Conservation (phyloP, 305 asterid species). For the Striga hermonthica region DNA sequence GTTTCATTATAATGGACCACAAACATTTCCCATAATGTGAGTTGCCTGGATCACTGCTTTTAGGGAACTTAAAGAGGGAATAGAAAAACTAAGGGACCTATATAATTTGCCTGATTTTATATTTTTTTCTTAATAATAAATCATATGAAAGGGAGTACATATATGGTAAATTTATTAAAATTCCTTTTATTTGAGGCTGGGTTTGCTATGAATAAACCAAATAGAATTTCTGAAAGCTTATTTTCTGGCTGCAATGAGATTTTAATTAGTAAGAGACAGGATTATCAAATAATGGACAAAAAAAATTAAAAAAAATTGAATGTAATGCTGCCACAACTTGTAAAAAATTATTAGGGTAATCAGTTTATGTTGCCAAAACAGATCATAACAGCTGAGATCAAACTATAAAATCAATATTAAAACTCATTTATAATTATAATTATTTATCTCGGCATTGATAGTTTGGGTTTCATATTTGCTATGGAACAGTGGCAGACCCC, state of each 20-base stretch:
- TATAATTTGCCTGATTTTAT: conserved; percentile 1
- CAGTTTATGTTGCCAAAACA: not conserved
- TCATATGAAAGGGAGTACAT: conserved; percentile 18
- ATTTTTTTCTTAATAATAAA: not conserved
- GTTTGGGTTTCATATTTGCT: conserved; percentile 28
- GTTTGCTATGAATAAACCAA: not conserved
- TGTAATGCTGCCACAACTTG: conserved; percentile 20
- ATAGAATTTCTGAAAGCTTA: not conserved
- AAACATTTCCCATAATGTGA: not conserved
- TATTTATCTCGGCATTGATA: conserved; percentile 9
- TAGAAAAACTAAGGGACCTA: conserved; percentile 5
- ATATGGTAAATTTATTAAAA: not conserved
- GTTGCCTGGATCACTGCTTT: not conserved
- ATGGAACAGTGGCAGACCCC: conserved; percentile 80
- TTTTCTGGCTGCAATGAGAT: conserved; percentile 12
- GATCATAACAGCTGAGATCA: not conserved
- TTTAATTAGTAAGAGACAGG: conserved; percentile 4
- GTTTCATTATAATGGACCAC: conserved; percentile 17
- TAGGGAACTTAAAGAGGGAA: conserved; percentile 14
- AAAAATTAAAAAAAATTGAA: not conserved
- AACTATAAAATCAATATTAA: too few relatives aligned
- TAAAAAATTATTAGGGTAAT: conserved; percentile 10
- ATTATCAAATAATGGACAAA: not conserved
- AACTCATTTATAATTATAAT: not conserved
- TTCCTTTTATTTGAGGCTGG: not conserved